Evolutionary conservation across 805 yeast genomes (phyloP), one percentile per base, ranked within the genome.

Genomic region (Yamadazyma tumulicola): DNA sequence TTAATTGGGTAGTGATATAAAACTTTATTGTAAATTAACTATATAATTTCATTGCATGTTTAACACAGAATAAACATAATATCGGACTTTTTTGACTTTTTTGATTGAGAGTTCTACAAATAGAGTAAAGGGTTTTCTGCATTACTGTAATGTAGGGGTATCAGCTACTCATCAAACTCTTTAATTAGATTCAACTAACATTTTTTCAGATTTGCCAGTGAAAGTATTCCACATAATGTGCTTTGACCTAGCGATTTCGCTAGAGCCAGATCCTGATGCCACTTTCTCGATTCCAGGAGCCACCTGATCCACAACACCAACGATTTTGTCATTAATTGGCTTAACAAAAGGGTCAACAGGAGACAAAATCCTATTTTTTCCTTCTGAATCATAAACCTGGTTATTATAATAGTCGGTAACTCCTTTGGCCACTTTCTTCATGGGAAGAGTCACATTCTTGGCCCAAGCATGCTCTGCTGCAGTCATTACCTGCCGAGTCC

Each of bases 331-430:
- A 59, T 83, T 86, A 29, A 81, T 29, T 19, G 93, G 89, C 23
- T 64, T 67, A 30, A 83, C 61, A 9, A 80, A 22, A 4, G 85
- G 81, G 54, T 81, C 87, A 15, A 80, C 49, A 16, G 74, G 69
- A n/a, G 81, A 67, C 45, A 86, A 68, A 24, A 83, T 45, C 32
- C 79, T 52, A 26, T 85, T 82, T 49, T 75, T 77, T 16, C 86
- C 86, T 19, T 76, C 62, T 6, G 75, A 67, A 49, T 79, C 78
- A 52, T 73, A 71, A 26, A 77, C 49, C 20, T 74, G 65, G 31
- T 69, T 61, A 49, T 76, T 72, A 50, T 77, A 73, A 34, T 59
- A 59, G 32, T 64, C 65, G 43, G 83, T 77, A 38, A 71, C 58
- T 32, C 65, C 69, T 45, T 63, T 51, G 18, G 75, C 59, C 15